These are phyloP conservation scores for Pachysandra terminalis DNA, from an alignment of 164 flowering plant genomes.

Conservation along the genomic window DNA sequence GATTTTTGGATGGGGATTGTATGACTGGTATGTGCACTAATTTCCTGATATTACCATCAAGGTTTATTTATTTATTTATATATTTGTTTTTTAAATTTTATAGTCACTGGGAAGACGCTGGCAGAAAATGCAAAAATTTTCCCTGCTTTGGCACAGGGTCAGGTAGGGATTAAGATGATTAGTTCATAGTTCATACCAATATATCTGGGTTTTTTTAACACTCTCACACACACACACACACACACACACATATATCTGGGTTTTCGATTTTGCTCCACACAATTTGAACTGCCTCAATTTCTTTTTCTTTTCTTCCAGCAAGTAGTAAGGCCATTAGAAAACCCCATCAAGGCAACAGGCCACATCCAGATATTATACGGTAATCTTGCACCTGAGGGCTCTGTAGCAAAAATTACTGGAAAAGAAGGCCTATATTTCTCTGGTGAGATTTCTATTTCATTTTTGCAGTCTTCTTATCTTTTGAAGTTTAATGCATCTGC, in stretches of 20 bases:
- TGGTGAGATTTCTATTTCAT: constrained; percentile 37
- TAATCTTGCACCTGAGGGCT: constrained; percentile 94
- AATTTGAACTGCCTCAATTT: constrained; percentile 1
- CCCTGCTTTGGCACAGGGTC: constrained; percentile 71
- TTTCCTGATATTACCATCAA: not conserved
- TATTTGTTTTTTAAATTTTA: not conserved
- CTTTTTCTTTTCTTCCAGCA: constrained; percentile 41
- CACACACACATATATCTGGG: too few relatives aligned
- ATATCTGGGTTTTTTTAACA: too few relatives aligned
- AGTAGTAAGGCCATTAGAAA: constrained; percentile 67
- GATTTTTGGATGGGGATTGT: constrained; percentile 91
- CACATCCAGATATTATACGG: constrained; percentile 92
- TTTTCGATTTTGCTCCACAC: not conserved
- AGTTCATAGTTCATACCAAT: too few relatives aligned
- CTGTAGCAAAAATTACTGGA: constrained; percentile 98
- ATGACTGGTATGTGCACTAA: constrained; percentile 62
- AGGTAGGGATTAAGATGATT: constrained; percentile 57
- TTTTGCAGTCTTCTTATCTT: not conserved
- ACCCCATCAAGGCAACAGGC: constrained; percentile 90
- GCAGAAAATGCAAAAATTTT: constrained; percentile 74
- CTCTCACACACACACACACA: too few relatives aligned
- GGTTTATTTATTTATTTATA: not conserved
- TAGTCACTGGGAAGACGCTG: constrained; percentile 94
- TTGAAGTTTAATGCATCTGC: constrained; percentile 6
- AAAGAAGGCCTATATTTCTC: constrained; percentile 95